phyloP scores from a whole-genome alignment of 2,329 filamentous ascomycete genomes.

The Cercospora sojina region DNA sequence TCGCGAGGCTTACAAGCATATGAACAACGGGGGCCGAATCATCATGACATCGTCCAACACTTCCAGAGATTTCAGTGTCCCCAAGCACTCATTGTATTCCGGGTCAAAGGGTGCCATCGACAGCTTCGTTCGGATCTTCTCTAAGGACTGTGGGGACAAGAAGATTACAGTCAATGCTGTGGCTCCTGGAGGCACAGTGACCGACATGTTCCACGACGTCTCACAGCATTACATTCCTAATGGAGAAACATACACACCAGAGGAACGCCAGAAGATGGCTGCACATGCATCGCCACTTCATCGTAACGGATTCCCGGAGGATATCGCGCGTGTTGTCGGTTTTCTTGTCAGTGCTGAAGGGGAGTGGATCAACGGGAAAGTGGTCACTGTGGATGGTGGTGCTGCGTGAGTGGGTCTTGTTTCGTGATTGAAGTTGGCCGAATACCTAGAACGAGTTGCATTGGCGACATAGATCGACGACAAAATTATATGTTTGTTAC shows the following conservation, averaged over 20 bases:
- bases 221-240: constrained; percentile 60
- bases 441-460: background rate
- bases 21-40: constrained; percentile 50
- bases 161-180: constrained; percentile 56
- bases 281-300: constrained; percentile 52
- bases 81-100: constrained; percentile 54
- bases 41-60: constrained; percentile 55
- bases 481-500: background rate
- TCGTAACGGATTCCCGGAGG: constrained; percentile 62
- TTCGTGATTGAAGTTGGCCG: background rate
- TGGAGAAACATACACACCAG: constrained; percentile 43
- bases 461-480: background rate
- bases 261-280: constrained; percentile 27
- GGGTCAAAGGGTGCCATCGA: constrained; percentile 61
- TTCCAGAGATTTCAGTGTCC: constrained; percentile 52
- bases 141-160: constrained; percentile 56
- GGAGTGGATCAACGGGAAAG: constrained; percentile 53
- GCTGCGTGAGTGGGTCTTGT: background rate
- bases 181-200: constrained; percentile 56
- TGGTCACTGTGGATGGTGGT: constrained; percentile 37
- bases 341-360: constrained; percentile 55
- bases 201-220: constrained; percentile 59
- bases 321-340: constrained; percentile 62
- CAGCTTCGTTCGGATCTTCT: constrained; percentile 56
- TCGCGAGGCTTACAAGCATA: constrained; percentile 54